These are phyloP conservation scores for Aspergillus neoniger DNA, from an alignment of 2,329 filamentous ascomycete genomes.

Conservation along the genomic window DNA sequence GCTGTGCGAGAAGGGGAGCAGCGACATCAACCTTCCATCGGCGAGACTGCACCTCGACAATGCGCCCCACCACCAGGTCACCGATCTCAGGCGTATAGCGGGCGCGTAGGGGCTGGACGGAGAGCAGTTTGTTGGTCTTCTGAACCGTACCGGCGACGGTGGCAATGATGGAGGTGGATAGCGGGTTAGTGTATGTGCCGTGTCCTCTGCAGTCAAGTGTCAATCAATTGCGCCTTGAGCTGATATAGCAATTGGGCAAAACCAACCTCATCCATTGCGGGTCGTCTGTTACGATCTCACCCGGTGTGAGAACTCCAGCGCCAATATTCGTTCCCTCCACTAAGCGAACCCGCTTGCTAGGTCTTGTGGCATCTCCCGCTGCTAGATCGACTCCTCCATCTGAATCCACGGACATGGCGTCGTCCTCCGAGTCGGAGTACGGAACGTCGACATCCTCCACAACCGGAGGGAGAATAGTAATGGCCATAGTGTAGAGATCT, in stretches of 20 bases:
- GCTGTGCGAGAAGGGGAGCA: conserved; percentile 77
- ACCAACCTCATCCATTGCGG: conserved; percentile 84
- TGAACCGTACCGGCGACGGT: conserved; percentile 88
- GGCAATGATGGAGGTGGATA: conserved; percentile 70
- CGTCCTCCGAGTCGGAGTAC: conserved; percentile 47
- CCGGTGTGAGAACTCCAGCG: conserved; percentile 75
- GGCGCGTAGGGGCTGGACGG: conserved; percentile 83
- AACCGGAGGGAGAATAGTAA: conserved; percentile 60
- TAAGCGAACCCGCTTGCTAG: conserved; percentile 42
- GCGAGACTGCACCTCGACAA: conserved; percentile 89
- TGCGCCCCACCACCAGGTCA: conserved; percentile 89
- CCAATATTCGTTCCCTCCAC: conserved; percentile 27
- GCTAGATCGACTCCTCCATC: conserved; percentile 43
- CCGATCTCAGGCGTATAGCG: conserved; percentile 96
- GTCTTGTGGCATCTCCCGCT: conserved; percentile 32
- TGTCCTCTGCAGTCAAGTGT: conserved; percentile 66
- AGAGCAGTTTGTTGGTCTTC: conserved; percentile 96
- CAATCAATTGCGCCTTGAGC: conserved; percentile 4
- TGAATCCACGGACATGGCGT: conserved; percentile 53
- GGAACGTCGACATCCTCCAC: conserved; percentile 35
- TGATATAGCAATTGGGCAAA: neutral
- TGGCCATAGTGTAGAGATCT: conserved; percentile 51
- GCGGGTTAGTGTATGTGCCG: conserved; percentile 75
- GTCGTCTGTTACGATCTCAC: conserved; percentile 83
- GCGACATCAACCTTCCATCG: conserved; percentile 96